A percentile compares a stretch with the other conserved stretches of the same genome.
These are phyloP conservation scores for Fusarium sp. DNA, from an alignment of 2,329 filamentous ascomycete genomes.

Conservation along the genomic window DNA sequence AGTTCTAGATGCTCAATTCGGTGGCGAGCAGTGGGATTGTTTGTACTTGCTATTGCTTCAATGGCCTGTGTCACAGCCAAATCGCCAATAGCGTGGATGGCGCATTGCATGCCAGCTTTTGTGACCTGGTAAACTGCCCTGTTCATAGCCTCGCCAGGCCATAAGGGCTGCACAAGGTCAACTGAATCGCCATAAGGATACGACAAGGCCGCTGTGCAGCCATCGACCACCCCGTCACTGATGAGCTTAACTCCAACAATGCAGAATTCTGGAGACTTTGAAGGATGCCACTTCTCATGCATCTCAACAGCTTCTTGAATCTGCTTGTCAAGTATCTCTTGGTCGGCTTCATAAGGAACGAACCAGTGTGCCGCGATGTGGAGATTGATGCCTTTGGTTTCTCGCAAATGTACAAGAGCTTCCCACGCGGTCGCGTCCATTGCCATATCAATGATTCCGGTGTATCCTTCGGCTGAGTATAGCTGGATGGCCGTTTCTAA, in stretches of 20 bases:
- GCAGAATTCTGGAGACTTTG: slow-evolving; percentile 50
- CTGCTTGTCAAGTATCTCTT: slow-evolving; percentile 55
- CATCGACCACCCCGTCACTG: slow-evolving; percentile 75
- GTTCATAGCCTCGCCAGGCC: slow-evolving; percentile 65
- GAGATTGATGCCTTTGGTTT: slow-evolving; percentile 55
- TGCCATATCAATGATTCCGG: slow-evolving; percentile 68
- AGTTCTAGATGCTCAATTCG: slow-evolving; percentile 78
- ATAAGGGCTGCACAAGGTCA: slow-evolving; percentile 65
- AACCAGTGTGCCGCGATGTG: slow-evolving; percentile 64
- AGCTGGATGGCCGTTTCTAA: slow-evolving; percentile 61
- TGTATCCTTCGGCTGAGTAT: slow-evolving; percentile 64
- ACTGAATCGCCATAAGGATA: slow-evolving; percentile 70
- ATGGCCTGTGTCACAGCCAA: slow-evolving; percentile 70
- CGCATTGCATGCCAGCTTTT: slow-evolving; percentile 70
- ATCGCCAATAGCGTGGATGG: slow-evolving; percentile 77
- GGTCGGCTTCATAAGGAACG: slow-evolving; percentile 57
- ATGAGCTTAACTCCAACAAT: slow-evolving; percentile 76
- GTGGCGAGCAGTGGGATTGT: slow-evolving; percentile 65
- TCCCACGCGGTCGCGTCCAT: slow-evolving; percentile 67
- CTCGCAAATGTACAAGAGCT: slow-evolving; percentile 56
- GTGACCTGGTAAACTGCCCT: slow-evolving; percentile 70
- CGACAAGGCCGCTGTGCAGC: slow-evolving; percentile 73
- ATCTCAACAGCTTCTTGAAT: slow-evolving; percentile 63
- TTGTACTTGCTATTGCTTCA: slow-evolving; percentile 65
- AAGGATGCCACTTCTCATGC: slow-evolving; percentile 48